These are phyloP conservation scores for Millerago galiae DNA, from an alignment of 805 yeast species.

Conservation along the genomic window DNA sequence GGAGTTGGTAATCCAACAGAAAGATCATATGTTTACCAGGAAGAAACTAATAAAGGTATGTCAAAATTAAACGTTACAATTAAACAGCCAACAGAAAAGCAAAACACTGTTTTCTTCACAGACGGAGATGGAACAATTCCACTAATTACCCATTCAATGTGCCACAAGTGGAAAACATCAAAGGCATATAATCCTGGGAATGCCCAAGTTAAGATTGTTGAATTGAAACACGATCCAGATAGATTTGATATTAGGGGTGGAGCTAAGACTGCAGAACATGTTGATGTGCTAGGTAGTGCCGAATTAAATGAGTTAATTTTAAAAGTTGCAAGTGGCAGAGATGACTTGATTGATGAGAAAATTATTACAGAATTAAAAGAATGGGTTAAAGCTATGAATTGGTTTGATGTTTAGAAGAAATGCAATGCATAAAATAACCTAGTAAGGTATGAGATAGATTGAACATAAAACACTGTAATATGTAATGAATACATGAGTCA, in stretches of 20 bases:
- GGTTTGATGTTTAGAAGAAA: background rate
- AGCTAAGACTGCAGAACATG: conserved; percentile 96
- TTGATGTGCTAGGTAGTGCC: conserved; percentile 90
- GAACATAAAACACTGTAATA: no score
- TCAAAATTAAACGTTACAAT: conserved; percentile 64
- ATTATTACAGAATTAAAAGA: conserved; percentile 52
- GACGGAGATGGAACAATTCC: conserved; percentile 98
- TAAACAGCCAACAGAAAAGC: conserved; percentile 48
- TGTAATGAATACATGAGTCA: no score
- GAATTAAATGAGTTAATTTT: conserved; percentile 83
- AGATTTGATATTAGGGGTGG: conserved; percentile 94
- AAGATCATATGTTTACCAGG: conserved; percentile 80
- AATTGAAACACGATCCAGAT: conserved; percentile 90
- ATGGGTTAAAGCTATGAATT: conserved; percentile 39
- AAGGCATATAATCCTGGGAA: conserved; percentile 77
- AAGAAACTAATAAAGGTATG: conserved; percentile 47
- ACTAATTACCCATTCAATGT: conserved; percentile 77
- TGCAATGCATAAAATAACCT: no score
- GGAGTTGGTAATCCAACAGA: conserved; percentile 98
- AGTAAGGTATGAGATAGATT: no score
- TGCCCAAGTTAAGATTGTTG: conserved; percentile 70
- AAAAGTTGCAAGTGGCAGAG: conserved; percentile 76
- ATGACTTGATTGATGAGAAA: conserved; percentile 56
- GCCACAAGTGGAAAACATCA: conserved; percentile 81
- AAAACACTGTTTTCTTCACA: conserved; percentile 67